These are phyloP conservation scores for Anisogramma anomala DNA, from an alignment of 2,329 filamentous ascomycete species.

Conservation along the genomic window DNA sequence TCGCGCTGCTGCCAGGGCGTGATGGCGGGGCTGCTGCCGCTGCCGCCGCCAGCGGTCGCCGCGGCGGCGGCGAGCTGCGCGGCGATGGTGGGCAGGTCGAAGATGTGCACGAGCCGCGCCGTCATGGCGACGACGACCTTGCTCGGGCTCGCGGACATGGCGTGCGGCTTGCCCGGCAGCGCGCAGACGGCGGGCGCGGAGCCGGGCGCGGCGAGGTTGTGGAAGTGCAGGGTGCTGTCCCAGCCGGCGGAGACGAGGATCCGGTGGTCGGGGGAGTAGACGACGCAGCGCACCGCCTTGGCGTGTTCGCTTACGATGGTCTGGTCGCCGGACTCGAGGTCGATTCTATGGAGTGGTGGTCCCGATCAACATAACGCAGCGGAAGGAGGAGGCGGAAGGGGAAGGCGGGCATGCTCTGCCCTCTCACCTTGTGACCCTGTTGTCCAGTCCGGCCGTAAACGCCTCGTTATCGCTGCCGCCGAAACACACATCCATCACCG, in stretches of 20 bases:
- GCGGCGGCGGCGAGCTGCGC: conserved; percentile 40
- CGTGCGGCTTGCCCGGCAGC: conserved; percentile 81
- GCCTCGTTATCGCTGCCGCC: conserved; percentile 72
- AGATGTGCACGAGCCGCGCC: conserved; percentile 84
- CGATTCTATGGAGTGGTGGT: conserved; percentile 32
- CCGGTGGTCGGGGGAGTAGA: conserved; percentile 65
- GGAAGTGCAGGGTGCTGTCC: conserved; percentile 83
- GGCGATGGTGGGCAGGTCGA: conserved; percentile 64
- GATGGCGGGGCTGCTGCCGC: conserved; percentile 36
- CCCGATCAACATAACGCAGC: too few relatives aligned
- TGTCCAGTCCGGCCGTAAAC: conserved; percentile 78
- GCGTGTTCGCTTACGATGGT: conserved; percentile 67
- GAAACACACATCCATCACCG: conserved; percentile 86
- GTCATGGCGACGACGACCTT: conserved; percentile 96
- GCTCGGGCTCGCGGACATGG: conserved; percentile 61
- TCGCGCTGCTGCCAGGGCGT: conserved; percentile 89
- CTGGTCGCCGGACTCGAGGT: conserved; percentile 61
- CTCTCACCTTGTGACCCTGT: conserved; percentile 63
- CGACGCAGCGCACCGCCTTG: conserved; percentile 69
- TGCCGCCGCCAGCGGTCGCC: too few relatives aligned
- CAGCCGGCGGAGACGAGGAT: conserved; percentile 84
- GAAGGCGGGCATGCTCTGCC: not conserved
- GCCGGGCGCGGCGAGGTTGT: conserved; percentile 47
- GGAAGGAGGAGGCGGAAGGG: too few relatives aligned
- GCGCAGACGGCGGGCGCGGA: conserved; percentile 51